Percentiles rank a stretch among this genome's conserved stretches.
Evolutionary conservation across 768 basidiomycete species (phyloP).

Genomic region (Boletus rubropictus): DNA sequence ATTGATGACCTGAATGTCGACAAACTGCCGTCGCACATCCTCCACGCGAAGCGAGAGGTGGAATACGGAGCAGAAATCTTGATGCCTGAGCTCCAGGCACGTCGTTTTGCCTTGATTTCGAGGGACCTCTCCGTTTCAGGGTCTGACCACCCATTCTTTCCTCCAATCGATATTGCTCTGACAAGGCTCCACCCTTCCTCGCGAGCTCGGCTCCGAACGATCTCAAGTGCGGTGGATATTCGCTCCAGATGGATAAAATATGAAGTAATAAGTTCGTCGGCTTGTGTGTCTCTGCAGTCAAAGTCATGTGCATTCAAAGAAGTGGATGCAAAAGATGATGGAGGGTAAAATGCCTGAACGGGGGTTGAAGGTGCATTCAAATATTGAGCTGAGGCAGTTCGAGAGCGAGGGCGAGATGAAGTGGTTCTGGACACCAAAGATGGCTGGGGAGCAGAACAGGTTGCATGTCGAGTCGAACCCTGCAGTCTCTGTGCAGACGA

Average conservation of each 20-base stretch:
- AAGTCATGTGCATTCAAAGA: neutral
- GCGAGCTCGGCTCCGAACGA: constrained; percentile 40
- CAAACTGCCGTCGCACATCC: constrained; percentile 17
- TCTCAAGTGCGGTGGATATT: constrained; percentile 37
- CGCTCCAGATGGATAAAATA: constrained; percentile 29
- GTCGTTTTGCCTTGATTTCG: constrained; percentile 53
- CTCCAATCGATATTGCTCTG: constrained; percentile 24
- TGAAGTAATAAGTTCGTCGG: constrained; percentile 13
- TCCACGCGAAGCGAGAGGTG: neutral
- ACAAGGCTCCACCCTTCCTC: constrained; percentile 36
- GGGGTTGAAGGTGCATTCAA: neutral
- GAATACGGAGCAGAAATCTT: constrained; percentile 33
- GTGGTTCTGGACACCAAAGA: constrained; percentile 17
- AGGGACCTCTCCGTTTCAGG: constrained; percentile 33
- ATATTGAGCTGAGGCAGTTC: constrained; percentile 9
- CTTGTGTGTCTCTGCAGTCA: neutral
- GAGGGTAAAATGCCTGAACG: neutral
- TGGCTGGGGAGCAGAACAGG: neutral
- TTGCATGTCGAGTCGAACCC: neutral
- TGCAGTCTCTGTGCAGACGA: neutral
- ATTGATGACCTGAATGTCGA: neutral
- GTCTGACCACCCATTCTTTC: constrained; percentile 26
- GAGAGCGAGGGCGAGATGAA: constrained; percentile 27
- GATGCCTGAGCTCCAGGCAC: constrained; percentile 61
- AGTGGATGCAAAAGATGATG: constrained; percentile 4